Base-by-base conservation (phyloP, 306 rosid genomes). In the Ammopiptanthus mongolicus region DNA sequence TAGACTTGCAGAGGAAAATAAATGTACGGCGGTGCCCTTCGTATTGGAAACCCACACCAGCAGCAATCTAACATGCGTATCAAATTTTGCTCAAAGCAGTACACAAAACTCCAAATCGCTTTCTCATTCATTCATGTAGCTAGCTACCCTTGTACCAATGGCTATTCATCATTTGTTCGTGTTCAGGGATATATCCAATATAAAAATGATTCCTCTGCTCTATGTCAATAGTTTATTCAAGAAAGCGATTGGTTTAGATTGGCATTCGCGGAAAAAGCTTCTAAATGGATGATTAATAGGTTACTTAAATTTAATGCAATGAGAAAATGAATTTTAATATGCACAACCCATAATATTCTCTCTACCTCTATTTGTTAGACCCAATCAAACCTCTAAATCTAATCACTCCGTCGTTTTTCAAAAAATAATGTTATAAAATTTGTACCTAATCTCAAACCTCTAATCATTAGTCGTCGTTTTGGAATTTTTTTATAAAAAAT, bases 91-190 rank as follows among this genome's bases (percentile, higher is more conserved):
- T 39, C 31, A 19, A 65, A 67, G 13, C 47, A 22, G 44, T 21
- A 47, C 72, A 58, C 60, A 31, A 57, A 13, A 10, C 41, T 9
- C 63, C 37, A 59, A 69, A 79, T 72, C 63, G 56, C 79, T 80
- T 80, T 73, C 70, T 36, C 79, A 73, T 74, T 73, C 77, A 46
- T 80, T 77, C 79, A 61, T 31, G 34, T 52, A 41, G 82, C 69
- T 72, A 34, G 84, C 73, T 72, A 41, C 77, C 47, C 75, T 73
- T 73, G 25, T 21, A 57, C 57, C 31, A 3, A n/a, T 48, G 63
- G 6, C 23, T 28, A 21, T 65, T 52, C 60, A 71, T 48, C 37
- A 65, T 65, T 7, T 19, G 5, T 33, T 55, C 3, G n/a, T 18
- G 22, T 13, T 52, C 41, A 68, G 73, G 62, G 5, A 69, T 67